A percentile compares a stretch with the other conserved stretches of the same genome.
phyloP scores from a whole-genome alignment of 257 asterid genomes.

The Nemophila menziesii region DNA sequence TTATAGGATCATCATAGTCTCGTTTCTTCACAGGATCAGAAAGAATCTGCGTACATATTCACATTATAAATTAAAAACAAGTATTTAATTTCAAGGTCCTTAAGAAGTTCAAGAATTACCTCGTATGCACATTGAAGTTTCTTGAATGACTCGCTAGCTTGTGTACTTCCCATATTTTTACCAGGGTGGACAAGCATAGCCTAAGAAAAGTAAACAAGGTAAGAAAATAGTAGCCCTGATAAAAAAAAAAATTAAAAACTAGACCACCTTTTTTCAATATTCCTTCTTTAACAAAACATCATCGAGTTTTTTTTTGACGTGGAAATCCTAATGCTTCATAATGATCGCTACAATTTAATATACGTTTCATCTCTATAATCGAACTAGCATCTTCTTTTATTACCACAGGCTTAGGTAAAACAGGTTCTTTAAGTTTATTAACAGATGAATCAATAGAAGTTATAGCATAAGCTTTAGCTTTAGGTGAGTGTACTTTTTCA shows the following conservation, averaged over 20 bases:
- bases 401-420: slow-evolving; percentile 41
- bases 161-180: slow-evolving; percentile 89
- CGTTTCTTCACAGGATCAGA: slow-evolving; percentile 87
- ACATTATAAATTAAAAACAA: slow-evolving; percentile 7
- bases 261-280: slow-evolving; percentile 74
- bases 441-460: slow-evolving; percentile 42
- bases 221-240: no score
- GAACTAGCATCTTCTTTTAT: slow-evolving; percentile 67
- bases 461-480: slow-evolving; percentile 48
- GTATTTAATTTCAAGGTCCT: neutral
- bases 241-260: neutral
- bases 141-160: slow-evolving; percentile 92
- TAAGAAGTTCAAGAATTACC: slow-evolving; percentile 39
- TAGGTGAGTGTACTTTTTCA: slow-evolving; percentile 48
- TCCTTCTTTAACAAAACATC: slow-evolving; percentile 61
- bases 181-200: slow-evolving; percentile 99
- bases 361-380: slow-evolving; percentile 69
- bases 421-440: slow-evolving; percentile 46
- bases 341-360: slow-evolving; percentile 61
- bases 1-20: slow-evolving; percentile 95
- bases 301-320: slow-evolving; percentile 63
- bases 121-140: slow-evolving; percentile 98
- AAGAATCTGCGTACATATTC: slow-evolving; percentile 73
- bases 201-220: slow-evolving; percentile 20
- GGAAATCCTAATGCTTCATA: slow-evolving; percentile 88